Conservation (phyloP, 2,329 filamentous ascomycete species). For the Colletotrichum tropicicola region DNA sequence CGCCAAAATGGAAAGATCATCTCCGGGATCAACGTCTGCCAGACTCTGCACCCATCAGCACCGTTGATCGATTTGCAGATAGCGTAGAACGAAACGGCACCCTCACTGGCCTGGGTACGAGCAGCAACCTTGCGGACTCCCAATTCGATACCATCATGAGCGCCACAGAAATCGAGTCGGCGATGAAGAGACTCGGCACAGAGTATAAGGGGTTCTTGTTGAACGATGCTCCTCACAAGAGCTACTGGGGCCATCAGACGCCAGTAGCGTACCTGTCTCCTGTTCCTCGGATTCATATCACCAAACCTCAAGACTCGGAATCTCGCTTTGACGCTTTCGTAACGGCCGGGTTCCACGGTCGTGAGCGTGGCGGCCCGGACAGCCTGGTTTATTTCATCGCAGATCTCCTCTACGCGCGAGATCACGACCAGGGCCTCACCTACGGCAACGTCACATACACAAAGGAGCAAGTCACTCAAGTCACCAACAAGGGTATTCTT, state of each 20-base stretch:
- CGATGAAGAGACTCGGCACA: constrained; percentile 50
- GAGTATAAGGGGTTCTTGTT: constrained; percentile 46
- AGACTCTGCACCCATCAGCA: constrained; percentile 43
- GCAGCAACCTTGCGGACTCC: constrained; percentile 35
- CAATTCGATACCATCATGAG: constrained; percentile 54
- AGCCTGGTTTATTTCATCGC: constrained; percentile 65
- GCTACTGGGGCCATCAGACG: constrained; percentile 49
- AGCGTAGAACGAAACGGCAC: constrained; percentile 45
- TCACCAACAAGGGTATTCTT: constrained; percentile 60
- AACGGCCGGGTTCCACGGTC: constrained; percentile 63
- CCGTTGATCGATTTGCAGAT: constrained; percentile 49
- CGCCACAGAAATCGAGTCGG: constrained; percentile 52
- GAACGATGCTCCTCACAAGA: constrained; percentile 50
- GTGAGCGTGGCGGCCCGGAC: constrained; percentile 66
- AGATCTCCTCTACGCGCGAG: constrained; percentile 63
- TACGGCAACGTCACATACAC: constrained; percentile 63
- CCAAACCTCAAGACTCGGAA: too few relatives aligned
- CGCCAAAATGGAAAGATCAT: not conserved
- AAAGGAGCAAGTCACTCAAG: constrained; percentile 57
- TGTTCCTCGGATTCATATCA: too few relatives aligned
- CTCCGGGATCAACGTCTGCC: not conserved
- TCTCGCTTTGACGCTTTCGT: constrained; percentile 55
- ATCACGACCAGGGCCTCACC: constrained; percentile 54
- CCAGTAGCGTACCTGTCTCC: constrained; percentile 54
- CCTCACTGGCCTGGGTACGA: constrained; percentile 40